phyloP scores from a whole-genome alignment of 352 stramenopile species.

The Phytophthora brassicae region DNA sequence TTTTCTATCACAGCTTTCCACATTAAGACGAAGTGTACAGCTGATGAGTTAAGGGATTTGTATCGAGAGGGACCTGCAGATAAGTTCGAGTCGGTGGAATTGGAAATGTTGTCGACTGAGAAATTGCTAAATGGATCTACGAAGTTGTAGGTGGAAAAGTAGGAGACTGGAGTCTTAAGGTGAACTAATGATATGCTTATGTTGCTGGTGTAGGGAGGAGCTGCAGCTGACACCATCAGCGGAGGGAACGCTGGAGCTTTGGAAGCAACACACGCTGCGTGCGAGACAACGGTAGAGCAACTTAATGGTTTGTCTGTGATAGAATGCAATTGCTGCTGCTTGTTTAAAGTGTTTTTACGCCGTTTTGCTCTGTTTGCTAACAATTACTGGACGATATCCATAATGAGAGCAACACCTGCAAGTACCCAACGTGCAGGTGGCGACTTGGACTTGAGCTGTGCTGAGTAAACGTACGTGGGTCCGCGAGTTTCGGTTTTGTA shows the following conservation, averaged over 20 bases:
- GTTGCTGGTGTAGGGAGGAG: slow-evolving; percentile 27
- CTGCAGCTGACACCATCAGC: slow-evolving; percentile 51
- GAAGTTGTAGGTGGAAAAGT: slow-evolving; percentile 30
- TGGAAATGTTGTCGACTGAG: slow-evolving; percentile 45
- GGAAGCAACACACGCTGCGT: slow-evolving; percentile 39
- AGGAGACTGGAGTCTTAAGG: not conserved
- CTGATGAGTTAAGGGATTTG: slow-evolving; percentile 38
- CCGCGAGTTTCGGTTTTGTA: slow-evolving; percentile 98
- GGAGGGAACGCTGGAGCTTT: slow-evolving; percentile 44
- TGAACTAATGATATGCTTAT: not conserved
- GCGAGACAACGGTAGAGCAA: slow-evolving; percentile 5
- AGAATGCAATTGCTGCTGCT: slow-evolving; percentile 12
- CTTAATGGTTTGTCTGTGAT: not conserved
- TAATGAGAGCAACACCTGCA: slow-evolving; percentile 95
- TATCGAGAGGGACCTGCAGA: slow-evolving; percentile 51
- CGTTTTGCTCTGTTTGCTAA: not conserved
- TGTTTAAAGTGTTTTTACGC: not conserved
- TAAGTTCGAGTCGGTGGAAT: slow-evolving; percentile 59
- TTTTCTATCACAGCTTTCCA: slow-evolving; percentile 52
- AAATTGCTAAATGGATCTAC: slow-evolving; percentile 31
- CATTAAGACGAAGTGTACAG: slow-evolving; percentile 41
- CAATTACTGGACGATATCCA: slow-evolving; percentile 82
- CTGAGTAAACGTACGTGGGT: slow-evolving; percentile 97
- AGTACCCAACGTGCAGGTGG: slow-evolving; percentile 94
- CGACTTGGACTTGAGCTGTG: slow-evolving; percentile 97